Evolutionary conservation across 345 rosid species (phyloP).

Genomic region (Geranium brycei): DNA sequence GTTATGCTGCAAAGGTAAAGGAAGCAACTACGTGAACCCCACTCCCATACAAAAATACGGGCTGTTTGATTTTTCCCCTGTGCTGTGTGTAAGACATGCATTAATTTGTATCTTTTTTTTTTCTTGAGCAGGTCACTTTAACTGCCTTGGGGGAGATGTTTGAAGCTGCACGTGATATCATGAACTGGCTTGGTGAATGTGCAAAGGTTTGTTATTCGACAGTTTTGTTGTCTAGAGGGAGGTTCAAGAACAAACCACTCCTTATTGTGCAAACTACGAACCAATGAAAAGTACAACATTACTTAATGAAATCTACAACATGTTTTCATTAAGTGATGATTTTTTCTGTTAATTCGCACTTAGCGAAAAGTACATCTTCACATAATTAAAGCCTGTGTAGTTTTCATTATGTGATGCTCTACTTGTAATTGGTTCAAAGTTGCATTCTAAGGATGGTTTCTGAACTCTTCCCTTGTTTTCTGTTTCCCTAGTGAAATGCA

Average conservation of each 20-base stretch:
- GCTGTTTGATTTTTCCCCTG: too few species aligned
- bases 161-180: slow-evolving; percentile 86
- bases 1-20: slow-evolving; percentile 94
- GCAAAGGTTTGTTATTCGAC: slow-evolving; percentile 48
- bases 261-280: not conserved
- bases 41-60: not conserved
- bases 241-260: too few species aligned
- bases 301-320: too few species aligned
- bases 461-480: not conserved
- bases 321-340: too few species aligned
- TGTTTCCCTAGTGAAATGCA: not conserved
- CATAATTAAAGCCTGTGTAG: too few species aligned
- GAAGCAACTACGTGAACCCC: slow-evolving; percentile 5
- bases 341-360: too few species aligned
- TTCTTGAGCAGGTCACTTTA: slow-evolving; percentile 54
- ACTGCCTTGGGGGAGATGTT: slow-evolving; percentile 91
- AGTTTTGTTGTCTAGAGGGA: not conserved
- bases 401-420: too few species aligned
- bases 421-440: too few species aligned
- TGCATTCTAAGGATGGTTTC: too few species aligned
- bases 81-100: too few species aligned
- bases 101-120: not conserved
- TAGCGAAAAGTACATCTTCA: too few species aligned
- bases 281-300: too few species aligned
- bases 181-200: slow-evolving; percentile 95